Evolutionary conservation across 805 yeast species (phyloP).

Genomic region (Dipodascus geniculatus): DNA sequence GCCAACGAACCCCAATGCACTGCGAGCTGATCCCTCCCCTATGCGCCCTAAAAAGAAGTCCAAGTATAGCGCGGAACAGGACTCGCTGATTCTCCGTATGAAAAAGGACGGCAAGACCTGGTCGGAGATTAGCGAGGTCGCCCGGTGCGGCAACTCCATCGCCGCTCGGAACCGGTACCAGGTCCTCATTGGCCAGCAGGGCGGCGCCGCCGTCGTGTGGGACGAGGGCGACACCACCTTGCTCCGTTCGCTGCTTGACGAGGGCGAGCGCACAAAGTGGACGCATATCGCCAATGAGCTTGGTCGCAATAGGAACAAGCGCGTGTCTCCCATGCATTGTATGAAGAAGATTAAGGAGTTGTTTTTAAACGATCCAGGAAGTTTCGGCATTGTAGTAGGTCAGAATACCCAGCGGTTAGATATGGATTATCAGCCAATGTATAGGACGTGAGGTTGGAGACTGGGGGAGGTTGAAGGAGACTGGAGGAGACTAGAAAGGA

Average conservation of each 20-base stretch:
- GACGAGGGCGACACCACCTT: conserved; percentile 40
- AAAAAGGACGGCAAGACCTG: conserved; percentile 56
- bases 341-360: conserved; percentile 41
- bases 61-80: conserved; percentile 62
- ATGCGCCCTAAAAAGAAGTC: conserved; percentile 44
- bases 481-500: too few relatives aligned
- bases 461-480: too few relatives aligned
- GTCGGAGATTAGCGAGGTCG: conserved; percentile 59
- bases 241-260: conserved; percentile 46
- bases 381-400: conserved; percentile 36
- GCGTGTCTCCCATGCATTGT: conserved; percentile 41
- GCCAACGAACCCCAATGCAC: conserved; percentile 33
- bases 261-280: conserved; percentile 64
- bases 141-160: conserved; percentile 51
- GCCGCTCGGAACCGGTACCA: conserved; percentile 74
- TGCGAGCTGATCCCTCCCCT: conserved; percentile 33
- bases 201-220: conserved; percentile 60
- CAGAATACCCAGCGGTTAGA: background rate
- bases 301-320: conserved; percentile 37
- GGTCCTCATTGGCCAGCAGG: conserved; percentile 74
- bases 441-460: background rate
- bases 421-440: background rate
- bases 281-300: conserved; percentile 50
- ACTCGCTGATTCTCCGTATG: conserved; percentile 46
- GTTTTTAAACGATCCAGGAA: conserved; percentile 42